Base-by-base conservation (phyloP, 805 yeast species). In the Pichia pseudocactophila region DNA sequence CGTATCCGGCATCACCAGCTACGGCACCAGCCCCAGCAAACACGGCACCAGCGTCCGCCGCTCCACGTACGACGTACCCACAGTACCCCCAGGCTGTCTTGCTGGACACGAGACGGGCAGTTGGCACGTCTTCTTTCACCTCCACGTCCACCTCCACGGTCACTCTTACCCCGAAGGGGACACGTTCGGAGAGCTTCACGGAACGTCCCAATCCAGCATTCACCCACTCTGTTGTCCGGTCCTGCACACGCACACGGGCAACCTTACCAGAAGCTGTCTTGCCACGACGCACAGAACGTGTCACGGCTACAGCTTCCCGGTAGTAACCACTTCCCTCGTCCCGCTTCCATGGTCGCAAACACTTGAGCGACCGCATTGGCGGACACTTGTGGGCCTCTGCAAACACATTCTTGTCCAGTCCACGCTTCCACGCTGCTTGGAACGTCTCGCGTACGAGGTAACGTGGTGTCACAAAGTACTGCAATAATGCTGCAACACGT, bases 61-160 rank as follows among this genome's bases (percentile, higher is more conserved):
- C 85, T 10, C 81, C 63, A 43, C 97, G 66, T 2, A 88, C 89
- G 44, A 72, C 74, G 57, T 82, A 88, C 0, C 95, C 95, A 56
- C 74, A 80, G 5, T 82, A 66, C 2, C 76, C 84, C 50, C 85
- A 83, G 0, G 92, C 94, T 38, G 73, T 78, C 10, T 65, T 50
- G 7, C 92, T 86, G 1, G 86, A 74, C 0, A 85, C 92, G 11
- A 86, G 74, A 41, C 70, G 72, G 39, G 70, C 71, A 10, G 72
- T 73, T 36, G 74, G 65, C 9, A 78, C 48, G 53, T 89, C 86
- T 2, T 89, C 85, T 0, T 94, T 85, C 9, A 89, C 95, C 50
- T 95, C 68, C 13, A 82, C 86, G 51, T 83, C 78, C 0, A n/a
- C n/a, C n/a, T n/a, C n/a, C n/a, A n/a, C n/a, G n/a, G n/a, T n/a